Evolutionary conservation across 345 rosid species (phyloP).

Genomic region (Noccaea caerulescens): DNA sequence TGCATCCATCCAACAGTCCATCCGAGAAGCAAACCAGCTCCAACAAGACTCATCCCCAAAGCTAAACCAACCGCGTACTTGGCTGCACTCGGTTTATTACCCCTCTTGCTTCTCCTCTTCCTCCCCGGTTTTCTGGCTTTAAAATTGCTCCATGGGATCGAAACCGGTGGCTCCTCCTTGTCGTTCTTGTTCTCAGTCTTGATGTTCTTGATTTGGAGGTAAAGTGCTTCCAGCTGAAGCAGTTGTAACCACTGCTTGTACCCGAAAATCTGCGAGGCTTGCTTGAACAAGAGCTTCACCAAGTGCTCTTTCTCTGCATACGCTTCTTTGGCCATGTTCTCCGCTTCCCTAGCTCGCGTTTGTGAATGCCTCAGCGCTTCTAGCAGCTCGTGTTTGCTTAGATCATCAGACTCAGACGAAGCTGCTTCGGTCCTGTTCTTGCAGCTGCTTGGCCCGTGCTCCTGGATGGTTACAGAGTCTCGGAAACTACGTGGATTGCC

Average conservation of each 20-base stretch:
- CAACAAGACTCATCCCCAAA: too few species aligned
- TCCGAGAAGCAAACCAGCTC: too few species aligned
- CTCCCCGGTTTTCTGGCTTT: constrained; percentile 50
- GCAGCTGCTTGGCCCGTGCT: constrained; percentile 34
- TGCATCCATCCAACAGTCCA: too few species aligned
- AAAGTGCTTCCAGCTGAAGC: constrained; percentile 78
- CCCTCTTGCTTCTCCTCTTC: constrained; percentile 41
- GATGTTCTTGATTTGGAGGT: constrained; percentile 60
- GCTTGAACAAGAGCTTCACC: constrained; percentile 78
- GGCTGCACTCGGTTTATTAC: constrained; percentile 41
- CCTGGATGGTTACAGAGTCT: constrained; percentile 39
- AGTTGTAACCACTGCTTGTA: constrained; percentile 91
- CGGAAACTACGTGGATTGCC: constrained; percentile 40
- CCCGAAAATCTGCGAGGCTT: constrained; percentile 93
- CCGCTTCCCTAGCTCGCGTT: constrained; percentile 98
- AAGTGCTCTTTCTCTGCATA: constrained; percentile 81
- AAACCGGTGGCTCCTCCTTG: constrained; percentile 56
- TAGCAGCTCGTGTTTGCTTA: constrained; percentile 72
- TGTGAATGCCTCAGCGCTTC: constrained; percentile 94
- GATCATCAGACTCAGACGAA: constrained; percentile 53
- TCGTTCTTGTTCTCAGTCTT: constrained; percentile 50
- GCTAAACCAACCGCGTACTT: constrained; percentile 24
- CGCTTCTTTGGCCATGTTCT: constrained; percentile 80
- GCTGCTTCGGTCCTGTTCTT: constrained; percentile 34
- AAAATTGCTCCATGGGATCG: constrained; percentile 57